A percentile compares a stretch with the other conserved stretches of the same genome.
These are phyloP conservation scores for Haplosporangium gracile DNA, from an alignment of 192 early-diverging fungal species.

Conservation along the genomic window DNA sequence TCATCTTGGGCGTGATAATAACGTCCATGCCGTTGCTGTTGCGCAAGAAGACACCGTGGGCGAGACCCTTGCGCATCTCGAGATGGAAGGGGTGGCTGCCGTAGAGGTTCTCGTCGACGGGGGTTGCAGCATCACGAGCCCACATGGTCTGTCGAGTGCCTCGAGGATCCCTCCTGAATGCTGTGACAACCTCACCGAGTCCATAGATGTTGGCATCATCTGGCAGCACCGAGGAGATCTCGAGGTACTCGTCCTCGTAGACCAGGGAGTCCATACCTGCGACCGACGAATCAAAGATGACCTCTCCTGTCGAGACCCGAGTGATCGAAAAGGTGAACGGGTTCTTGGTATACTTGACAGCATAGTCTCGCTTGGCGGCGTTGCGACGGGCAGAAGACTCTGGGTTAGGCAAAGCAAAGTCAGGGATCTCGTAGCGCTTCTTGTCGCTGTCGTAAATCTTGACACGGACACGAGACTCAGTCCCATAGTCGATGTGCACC, in stretches of 20 bases:
- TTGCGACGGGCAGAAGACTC: slow-evolving; percentile 24
- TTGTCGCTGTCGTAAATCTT: slow-evolving; percentile 56
- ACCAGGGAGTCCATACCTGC: slow-evolving; percentile 62
- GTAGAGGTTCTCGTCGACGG: slow-evolving; percentile 69
- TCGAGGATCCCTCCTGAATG: slow-evolving; percentile 65
- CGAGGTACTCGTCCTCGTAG: slow-evolving; percentile 76
- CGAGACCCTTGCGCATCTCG: slow-evolving; percentile 66
- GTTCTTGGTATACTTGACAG: slow-evolving; percentile 50
- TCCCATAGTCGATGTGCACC: slow-evolving; percentile 67
- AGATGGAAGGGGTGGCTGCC: slow-evolving; percentile 75
- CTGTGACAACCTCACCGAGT: slow-evolving; percentile 70
- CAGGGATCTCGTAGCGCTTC: slow-evolving; percentile 61
- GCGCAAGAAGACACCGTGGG: slow-evolving; percentile 66
- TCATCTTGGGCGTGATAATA: slow-evolving; percentile 54
- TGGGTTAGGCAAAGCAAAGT: slow-evolving; percentile 40
- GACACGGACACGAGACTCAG: slow-evolving; percentile 64
- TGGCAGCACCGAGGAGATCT: slow-evolving; percentile 70
- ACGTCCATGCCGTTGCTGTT: slow-evolving; percentile 82
- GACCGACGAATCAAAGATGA: slow-evolving; percentile 58
- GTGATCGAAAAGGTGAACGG: slow-evolving; percentile 62
- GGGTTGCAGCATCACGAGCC: slow-evolving; percentile 58
- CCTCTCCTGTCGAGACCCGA: slow-evolving; percentile 52
- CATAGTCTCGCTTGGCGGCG: slow-evolving; percentile 33
- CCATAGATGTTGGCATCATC: slow-evolving; percentile 75
- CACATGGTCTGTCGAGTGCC: slow-evolving; percentile 45